These are phyloP conservation scores for Sideroxylon spinosum DNA, from an alignment of 179 eudicot species.

Conservation along the genomic window DNA sequence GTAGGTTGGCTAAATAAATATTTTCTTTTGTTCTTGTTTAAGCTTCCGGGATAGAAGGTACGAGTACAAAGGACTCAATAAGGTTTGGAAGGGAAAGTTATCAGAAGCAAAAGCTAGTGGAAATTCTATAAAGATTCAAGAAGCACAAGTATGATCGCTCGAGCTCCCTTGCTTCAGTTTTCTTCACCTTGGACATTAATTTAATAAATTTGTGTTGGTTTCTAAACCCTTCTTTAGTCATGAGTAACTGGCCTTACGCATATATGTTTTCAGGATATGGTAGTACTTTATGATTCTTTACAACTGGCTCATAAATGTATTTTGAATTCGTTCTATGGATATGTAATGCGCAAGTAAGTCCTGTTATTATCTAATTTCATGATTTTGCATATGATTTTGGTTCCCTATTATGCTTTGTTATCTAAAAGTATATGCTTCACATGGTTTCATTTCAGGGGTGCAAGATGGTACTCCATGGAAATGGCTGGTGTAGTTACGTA, in stretches of 20 bases:
- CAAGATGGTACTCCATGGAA: slow-evolving; percentile 99
- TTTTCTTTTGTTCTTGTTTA: slow-evolving; percentile 22
- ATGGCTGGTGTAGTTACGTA: slow-evolving; percentile 99
- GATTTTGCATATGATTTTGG: slow-evolving; percentile 12
- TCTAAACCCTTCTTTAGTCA: not conserved
- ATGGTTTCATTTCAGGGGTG: slow-evolving; percentile 59
- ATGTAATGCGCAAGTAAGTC: slow-evolving; percentile 97
- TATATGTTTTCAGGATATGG: slow-evolving; percentile 73
- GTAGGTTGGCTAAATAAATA: not conserved
- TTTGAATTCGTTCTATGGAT: slow-evolving; percentile 96
- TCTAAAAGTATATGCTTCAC: not conserved
- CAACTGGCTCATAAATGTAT: slow-evolving; percentile 99
- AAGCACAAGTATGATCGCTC: slow-evolving; percentile 70
- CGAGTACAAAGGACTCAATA: slow-evolving; percentile 95
- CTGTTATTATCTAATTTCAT: slow-evolving; percentile 8
- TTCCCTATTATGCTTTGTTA: not conserved
- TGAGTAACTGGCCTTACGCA: slow-evolving; percentile 8
- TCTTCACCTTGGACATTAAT: not conserved
- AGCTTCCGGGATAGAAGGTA: slow-evolving; percentile 99
- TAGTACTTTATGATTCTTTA: slow-evolving; percentile 86
- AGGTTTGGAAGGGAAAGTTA: slow-evolving; percentile 93
- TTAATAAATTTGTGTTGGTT: not conserved
- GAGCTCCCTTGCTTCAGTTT: slow-evolving; percentile 9
- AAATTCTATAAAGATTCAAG: slow-evolving; percentile 91
- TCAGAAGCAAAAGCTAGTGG: slow-evolving; percentile 92